These are phyloP conservation scores for Fusarium sambucinum DNA, from an alignment of 2,329 filamentous ascomycete genomes.

Conservation along the genomic window DNA sequence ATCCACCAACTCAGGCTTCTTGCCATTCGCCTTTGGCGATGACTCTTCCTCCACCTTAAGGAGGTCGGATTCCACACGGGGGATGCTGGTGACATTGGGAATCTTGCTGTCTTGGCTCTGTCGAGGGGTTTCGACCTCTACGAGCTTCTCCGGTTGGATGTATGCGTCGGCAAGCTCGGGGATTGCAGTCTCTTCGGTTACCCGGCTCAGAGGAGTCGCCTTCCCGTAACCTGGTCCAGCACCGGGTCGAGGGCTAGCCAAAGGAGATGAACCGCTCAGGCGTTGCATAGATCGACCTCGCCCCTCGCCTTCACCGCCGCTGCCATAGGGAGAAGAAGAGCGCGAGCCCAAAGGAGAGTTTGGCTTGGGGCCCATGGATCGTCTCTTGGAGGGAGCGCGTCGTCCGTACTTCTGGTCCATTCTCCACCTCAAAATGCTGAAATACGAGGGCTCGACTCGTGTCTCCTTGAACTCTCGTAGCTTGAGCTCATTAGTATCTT, in stretches of 20 bases:
- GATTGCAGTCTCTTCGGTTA: conserved; percentile 74
- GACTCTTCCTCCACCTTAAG: conserved; percentile 47
- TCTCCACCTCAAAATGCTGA: conserved; percentile 95
- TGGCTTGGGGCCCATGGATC: conserved; percentile 61
- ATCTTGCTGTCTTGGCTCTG: conserved; percentile 58
- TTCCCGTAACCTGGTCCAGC: conserved; percentile 66
- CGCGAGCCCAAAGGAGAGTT: conserved; percentile 62
- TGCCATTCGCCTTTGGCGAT: conserved; percentile 54
- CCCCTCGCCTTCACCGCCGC: conserved; percentile 71
- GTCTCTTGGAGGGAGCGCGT: conserved; percentile 63
- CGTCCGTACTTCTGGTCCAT: conserved; percentile 95
- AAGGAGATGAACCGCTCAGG: conserved; percentile 72
- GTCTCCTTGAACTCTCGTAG: conserved; percentile 90
- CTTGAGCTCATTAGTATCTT: conserved; percentile 91
- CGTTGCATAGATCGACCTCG: conserved; percentile 80
- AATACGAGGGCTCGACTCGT: conserved; percentile 90
- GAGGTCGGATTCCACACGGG: conserved; percentile 53
- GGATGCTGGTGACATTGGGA: conserved; percentile 51
- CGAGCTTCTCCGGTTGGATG: conserved; percentile 63
- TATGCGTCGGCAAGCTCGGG: conserved; percentile 55
- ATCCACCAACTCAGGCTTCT: conserved; percentile 59
- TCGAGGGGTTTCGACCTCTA: conserved; percentile 68
- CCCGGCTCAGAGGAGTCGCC: conserved; percentile 76
- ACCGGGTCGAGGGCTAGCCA: conserved; percentile 69
- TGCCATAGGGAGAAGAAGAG: conserved; percentile 72